Evolutionary conservation across 139 green algal genomes (phyloP).

Genomic region (Coelastrella sp.): DNA sequence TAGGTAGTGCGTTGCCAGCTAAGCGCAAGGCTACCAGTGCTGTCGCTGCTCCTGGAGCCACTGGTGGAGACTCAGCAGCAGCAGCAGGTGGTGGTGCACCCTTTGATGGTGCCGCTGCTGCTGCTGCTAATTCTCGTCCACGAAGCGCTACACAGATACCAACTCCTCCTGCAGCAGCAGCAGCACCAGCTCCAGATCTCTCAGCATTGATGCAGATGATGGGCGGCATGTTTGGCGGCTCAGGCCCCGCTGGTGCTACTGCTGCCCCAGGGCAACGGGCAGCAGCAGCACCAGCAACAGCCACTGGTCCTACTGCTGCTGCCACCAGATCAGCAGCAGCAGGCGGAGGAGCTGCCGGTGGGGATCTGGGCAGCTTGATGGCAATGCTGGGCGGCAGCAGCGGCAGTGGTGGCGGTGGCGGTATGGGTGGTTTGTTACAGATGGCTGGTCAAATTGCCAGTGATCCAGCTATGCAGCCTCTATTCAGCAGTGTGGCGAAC

Average conservation of each 20-base stretch:
- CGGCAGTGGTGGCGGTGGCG: slow-evolving; percentile 19
- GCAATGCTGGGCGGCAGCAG: slow-evolving; percentile 29
- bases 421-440: slow-evolving; percentile 59
- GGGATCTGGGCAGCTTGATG: slow-evolving; percentile 51
- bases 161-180: neutral
- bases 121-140: neutral
- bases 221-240: slow-evolving; percentile 38
- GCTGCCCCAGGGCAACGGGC: slow-evolving; percentile 46
- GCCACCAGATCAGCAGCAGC: slow-evolving; percentile 45
- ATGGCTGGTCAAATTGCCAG: slow-evolving; percentile 54
- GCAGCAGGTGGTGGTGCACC: neutral
- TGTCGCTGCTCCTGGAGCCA: slow-evolving; percentile 6
- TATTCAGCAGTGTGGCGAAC: slow-evolving; percentile 43
- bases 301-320: neutral
- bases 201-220: slow-evolving; percentile 57
- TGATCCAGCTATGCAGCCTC: slow-evolving; percentile 62
- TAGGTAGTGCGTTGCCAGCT: slow-evolving; percentile 22
- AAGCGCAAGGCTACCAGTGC: slow-evolving; percentile 58
- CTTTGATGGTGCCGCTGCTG: neutral
- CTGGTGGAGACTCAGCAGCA: neutral
- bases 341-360: slow-evolving; percentile 54
- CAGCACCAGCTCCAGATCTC: slow-evolving; percentile 25
- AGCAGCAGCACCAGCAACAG: slow-evolving; percentile 10
- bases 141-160: too few relatives aligned
- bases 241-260: slow-evolving; percentile 26